Evolutionary conservation across 2,329 filamentous ascomycete species (phyloP), one percentile per base, ranked within the genome.

Genomic region (Chaetomiaceae sp.): DNA sequence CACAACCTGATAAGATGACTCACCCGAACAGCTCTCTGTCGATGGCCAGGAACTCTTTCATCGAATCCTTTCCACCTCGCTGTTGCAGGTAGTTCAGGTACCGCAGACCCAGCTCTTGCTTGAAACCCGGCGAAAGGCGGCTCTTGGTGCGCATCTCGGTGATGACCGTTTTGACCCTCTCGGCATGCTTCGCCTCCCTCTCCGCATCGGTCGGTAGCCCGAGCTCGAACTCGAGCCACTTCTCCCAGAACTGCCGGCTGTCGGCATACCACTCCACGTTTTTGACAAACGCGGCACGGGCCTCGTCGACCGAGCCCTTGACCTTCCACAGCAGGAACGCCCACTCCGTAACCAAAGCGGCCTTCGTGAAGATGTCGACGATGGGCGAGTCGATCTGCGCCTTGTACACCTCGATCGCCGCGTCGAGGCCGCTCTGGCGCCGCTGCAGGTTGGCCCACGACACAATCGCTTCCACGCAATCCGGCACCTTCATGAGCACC

Each of bases 11-110:
- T 29, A 18, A 22, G 40, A 35, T n/a, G 59, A 62, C 79, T 66
- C 70, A 83, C 81, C 93, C 93, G 63, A 94, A 93, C 49, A 96
- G 79, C 64, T 95, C 86, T 35, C 83, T 79, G 62, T 98, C 91
- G 29, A 97, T 71, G 49, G 76, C 71, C 61, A 96, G 74, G 64
- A 90, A 95, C 58, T 90, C 84, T 66, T 89, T 88, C 70, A 94
- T 91, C 2, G 88, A 79, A 26, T 90, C 80, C 63, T 89, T 86
- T 50, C 80, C 83, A 12, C 91, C 90, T 44, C 86, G 76, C 57
- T 94, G 83, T 53, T 95, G 79, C 29, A 98, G 73, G 60, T 93
- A 96, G 11, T 76, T 71, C 72, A 96, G 81, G 65, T 97, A 98
- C 45, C 76, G 71, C 51, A 86, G 77, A 33, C 83, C 82, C 5